These are phyloP conservation scores for Chytridium lagenaria DNA, from an alignment of 371 early-diverging fungal genomes.

Conservation along the genomic window DNA sequence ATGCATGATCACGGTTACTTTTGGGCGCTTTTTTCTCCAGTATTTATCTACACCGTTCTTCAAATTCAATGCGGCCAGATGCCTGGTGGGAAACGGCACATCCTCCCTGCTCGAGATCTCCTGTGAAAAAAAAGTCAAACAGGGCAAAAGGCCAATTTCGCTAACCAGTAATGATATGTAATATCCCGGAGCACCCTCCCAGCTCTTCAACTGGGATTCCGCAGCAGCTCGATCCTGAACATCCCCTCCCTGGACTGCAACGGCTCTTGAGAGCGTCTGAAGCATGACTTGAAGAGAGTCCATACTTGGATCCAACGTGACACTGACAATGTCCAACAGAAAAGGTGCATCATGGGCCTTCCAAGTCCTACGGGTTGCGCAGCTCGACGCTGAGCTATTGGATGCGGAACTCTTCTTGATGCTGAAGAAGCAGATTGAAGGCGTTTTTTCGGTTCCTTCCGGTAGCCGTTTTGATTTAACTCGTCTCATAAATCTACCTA, in stretches of 20 bases:
- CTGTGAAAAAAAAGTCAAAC: conserved; percentile 46
- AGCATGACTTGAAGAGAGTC: neutral
- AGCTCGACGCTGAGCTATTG: conserved; percentile 86
- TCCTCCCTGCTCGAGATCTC: conserved; percentile 76
- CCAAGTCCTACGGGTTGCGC: conserved; percentile 79
- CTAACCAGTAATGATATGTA: conserved; percentile 75
- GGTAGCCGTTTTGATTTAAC: neutral
- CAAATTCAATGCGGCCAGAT: conserved; percentile 78
- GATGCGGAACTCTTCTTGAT: conserved; percentile 77
- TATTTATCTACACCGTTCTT: conserved; percentile 90
- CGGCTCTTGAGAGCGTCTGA: neutral
- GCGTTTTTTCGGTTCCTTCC: conserved; percentile 36
- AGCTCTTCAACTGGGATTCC: conserved; percentile 73
- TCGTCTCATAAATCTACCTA: neutral
- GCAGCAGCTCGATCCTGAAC: conserved; percentile 43
- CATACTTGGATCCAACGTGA: neutral
- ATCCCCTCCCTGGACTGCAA: neutral
- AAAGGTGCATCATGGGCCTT: conserved; percentile 43
- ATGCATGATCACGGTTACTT: conserved; percentile 56
- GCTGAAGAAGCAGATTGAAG: conserved; percentile 78
- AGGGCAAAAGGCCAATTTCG: neutral
- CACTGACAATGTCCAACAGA: neutral
- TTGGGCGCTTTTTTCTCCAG: conserved; percentile 83
- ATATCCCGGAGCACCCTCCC: conserved; percentile 78
- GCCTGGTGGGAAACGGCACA: conserved; percentile 71